phyloP scores from a whole-genome alignment of 2,329 filamentous ascomycete genomes.

The Fusarium algeriense region DNA sequence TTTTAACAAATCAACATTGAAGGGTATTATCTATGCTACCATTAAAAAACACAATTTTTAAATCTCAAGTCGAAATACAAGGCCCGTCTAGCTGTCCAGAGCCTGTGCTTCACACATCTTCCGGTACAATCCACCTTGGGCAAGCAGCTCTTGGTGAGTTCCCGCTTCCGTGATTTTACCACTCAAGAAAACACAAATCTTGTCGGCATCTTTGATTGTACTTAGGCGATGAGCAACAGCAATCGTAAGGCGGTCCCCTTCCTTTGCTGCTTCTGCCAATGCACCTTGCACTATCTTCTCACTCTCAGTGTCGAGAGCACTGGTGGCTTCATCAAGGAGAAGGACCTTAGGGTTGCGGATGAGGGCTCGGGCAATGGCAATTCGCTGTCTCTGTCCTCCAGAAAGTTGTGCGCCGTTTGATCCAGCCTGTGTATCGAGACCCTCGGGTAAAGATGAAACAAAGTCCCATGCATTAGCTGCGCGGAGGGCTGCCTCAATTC shows the following conservation, averaged over 20 bases:
- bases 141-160: constrained; percentile 67
- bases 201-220: constrained; percentile 82
- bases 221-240: constrained; percentile 90
- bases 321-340: constrained; percentile 46
- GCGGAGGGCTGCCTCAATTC: constrained; percentile 60
- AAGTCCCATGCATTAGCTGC: constrained; percentile 66
- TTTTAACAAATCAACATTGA: background rate
- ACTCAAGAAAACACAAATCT: constrained; percentile 71
- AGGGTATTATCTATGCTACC: constrained; percentile 27
- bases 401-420: constrained; percentile 74
- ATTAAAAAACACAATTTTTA: constrained; percentile 27
- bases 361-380: constrained; percentile 77
- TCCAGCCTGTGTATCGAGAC: constrained; percentile 71
- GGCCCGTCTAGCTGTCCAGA: constrained; percentile 45
- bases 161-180: constrained; percentile 69
- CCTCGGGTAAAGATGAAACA: constrained; percentile 53
- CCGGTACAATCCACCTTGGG: constrained; percentile 59
- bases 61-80: background rate
- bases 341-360: constrained; percentile 45
- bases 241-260: constrained; percentile 63
- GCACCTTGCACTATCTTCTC: constrained; percentile 76
- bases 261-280: constrained; percentile 78
- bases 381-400: constrained; percentile 75
- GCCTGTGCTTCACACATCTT: constrained; percentile 62
- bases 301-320: constrained; percentile 46